Base-by-base conservation (phyloP, 2,329 filamentous ascomycete species). In the Colletotrichum brevisporum region DNA sequence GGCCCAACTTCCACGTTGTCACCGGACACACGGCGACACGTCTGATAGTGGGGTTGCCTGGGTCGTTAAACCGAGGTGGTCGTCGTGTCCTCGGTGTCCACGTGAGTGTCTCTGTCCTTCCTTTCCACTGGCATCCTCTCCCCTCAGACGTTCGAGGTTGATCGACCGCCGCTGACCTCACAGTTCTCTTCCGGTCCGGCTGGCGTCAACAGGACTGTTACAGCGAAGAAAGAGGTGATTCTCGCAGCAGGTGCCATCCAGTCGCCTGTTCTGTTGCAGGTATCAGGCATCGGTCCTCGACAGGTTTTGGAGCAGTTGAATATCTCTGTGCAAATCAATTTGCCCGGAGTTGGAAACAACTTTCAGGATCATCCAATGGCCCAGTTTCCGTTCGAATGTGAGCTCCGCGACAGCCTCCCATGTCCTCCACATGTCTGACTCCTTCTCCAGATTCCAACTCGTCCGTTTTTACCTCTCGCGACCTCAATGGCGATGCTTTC, bases 201-300 rank as follows among this genome's bases (percentile, higher is more conserved):
- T 6, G 43, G 24, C 39, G 6, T 76, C 24, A 59, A 61, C n/a
- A 50, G 47, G 43, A 62, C 56, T 5, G 39, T 59, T 8, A 55
- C 47, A 2, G 73, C 72, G 1, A 73, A 60, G 13, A 80, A 77
- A 26, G 83, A 86, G 65, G 79, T 85, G 4, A 80, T 85, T 31
- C 55, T 86, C 0, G 76, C 78, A 1, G 81, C 81, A 1, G 83
- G 84, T 1, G 75, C 78, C 0, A 78, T 85, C 57, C 78, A 83
- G 48, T 79, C 79, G 1, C 83, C 84, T 2, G 76, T 79, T 21
- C 72, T 86, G n/a, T 76, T 86, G 3, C 80, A 85, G 69, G 74
- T 83, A n/a, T 80, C 79, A 15, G 79, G 78, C 0, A 77, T 80
- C 48, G 79, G 78, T 1, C 76, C 78, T 5, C 66, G 67, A 12